Base-by-base conservation (phyloP, 106 monocot species). In the Posidonia australis region DNA sequence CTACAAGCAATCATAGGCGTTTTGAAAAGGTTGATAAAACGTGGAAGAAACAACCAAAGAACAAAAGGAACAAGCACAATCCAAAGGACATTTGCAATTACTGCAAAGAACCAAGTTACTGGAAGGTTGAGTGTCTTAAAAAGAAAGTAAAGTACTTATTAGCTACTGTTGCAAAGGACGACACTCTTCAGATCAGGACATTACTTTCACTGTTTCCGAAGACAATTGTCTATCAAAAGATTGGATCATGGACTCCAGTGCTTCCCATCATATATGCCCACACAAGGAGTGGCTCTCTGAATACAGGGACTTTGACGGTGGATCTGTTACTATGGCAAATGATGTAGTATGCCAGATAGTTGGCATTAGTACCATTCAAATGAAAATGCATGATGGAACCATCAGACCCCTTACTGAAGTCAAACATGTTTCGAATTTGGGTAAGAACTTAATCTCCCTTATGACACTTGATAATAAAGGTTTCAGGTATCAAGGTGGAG, bases 241-340 rank as follows among this genome's bases (percentile, higher is more conserved):
- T 5, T 76, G 64, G 36, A 57, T 76, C 53, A 6, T 69, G 25
- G 28, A 68, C 14, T 69, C 4, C 0, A 9, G 14, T 46, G 52
- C 14, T 11, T 28, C 62, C 2, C 47, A n/a, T 18, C 63, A 64
- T 24, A 63, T 75, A 54, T 46, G 54, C 60, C 63, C 54, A 17
- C 53, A 69, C 57, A 44, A 20, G 19, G 17, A 58, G 3, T 76
- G 17, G 44, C 45, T 76, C 20, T 14, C 5, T 47, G 56, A 64
- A 0, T 70, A 49, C 42, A 9, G 46, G 36, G 3, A 10, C 13
- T 18, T 25, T 10, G 19, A 58, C 3, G 19, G 17, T 17, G 22
- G 51, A 60, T 1, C 29, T 60, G 41, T 70, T 0, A 64, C 68
- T 46, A 69, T 64, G 24, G 41, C 13, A 18, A 64, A 76, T 41